Base-by-base conservation (phyloP, 805 yeast species). In the Pachysolen tannophilus region DNA sequence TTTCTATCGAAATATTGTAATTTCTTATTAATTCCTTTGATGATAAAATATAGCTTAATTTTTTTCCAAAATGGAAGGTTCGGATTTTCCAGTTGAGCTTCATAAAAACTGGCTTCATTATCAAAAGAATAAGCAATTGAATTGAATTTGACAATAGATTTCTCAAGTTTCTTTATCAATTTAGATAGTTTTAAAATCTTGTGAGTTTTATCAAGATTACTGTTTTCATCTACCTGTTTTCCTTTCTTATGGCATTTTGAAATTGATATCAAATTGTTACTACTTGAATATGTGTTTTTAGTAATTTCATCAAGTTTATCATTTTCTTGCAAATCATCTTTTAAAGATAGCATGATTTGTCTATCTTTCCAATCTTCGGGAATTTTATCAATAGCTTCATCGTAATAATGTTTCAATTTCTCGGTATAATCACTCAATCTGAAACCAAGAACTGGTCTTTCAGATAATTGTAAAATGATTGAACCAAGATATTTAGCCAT, bases 401-500 rank as follows among this genome's bases (percentile, higher is more conserved):
- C 46, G 30, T 69, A 61, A 43, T 68, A 68, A 2, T 43, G 43
- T 20, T 49, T 40, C 28, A 75, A 41, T 3, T 60, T 55, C 14
- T 27, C 20, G 1, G 72, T 64, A 41, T 75, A 75, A 21, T 58
- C 61, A 20, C 39, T 40, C 16, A 56, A 48, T 29, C 65, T 57
- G 45, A 73, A 63, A 11, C 53, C 55, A 15, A 75, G 45, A 3
- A 75, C 58, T 40, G 68, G 69, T 5, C 55, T 48, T 41, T 75
- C 82, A 16, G 70, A 45, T 11, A 82, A 43, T 24, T 67, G 58
- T 14, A 78, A 43, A 3, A 72, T 57, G 4, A 72, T 32, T 17
- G 72, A 48, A 2, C 83, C 82, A 40, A 75, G 49, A 34, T 61
- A 63, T 49, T 75, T 69, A 11, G 79, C 67, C 49, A 72, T 52